Evolutionary conservation across 1,284 basidiomycete species (phyloP), one percentile per base, ranked within the genome.

Genomic region (Singerocomus rubriflavus): DNA sequence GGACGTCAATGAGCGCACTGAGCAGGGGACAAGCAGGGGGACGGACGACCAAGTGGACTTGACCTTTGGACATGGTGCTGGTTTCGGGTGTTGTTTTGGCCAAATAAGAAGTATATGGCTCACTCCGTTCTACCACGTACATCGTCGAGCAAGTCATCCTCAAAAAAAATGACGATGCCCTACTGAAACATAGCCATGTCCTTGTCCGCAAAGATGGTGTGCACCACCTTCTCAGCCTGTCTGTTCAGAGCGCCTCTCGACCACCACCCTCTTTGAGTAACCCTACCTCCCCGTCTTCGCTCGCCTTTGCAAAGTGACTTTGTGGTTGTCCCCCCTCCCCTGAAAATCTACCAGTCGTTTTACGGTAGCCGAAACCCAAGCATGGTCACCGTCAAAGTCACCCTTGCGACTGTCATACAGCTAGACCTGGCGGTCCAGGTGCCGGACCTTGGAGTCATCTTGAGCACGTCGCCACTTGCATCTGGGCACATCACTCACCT

Each of bases 301-400:
- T 76, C 16, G 76, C 75, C 50, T 73, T 74, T 30, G 66, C 73
- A 60, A 79, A 80, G 50, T 74, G 69, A 42, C 71, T 68, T 50
- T 67, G 65, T 39, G 57, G 62, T 40, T 63, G 62, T 46, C 52
- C 56, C 17, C 52, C 48, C 43, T 21, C 21, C 4, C 21, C 21
- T 4, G 56, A 44, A 52, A 57, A 58, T 42, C 56, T 59, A 40
- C 55, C 56, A 25, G 50, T 51, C 31, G 54, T 39, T 29, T 55
- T 63, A 47, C 74, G 70, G 53, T 72, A 62, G 6, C 79, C 76
- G 59, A 82, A 80, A 51, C 70, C 67, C 48, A 73, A 58, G 56
- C 72, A 72, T 39, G 80, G 71, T 39, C 54, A 48, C 69, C 57
- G 52, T 67, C 57, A 54, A 76, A 76, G 30, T 61, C 62, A 40